Percentiles rank a stretch among this genome's conserved stretches.
Evolutionary conservation across 2,329 filamentous ascomycete species (phyloP).

Genomic region (Penicillium sp.): DNA sequence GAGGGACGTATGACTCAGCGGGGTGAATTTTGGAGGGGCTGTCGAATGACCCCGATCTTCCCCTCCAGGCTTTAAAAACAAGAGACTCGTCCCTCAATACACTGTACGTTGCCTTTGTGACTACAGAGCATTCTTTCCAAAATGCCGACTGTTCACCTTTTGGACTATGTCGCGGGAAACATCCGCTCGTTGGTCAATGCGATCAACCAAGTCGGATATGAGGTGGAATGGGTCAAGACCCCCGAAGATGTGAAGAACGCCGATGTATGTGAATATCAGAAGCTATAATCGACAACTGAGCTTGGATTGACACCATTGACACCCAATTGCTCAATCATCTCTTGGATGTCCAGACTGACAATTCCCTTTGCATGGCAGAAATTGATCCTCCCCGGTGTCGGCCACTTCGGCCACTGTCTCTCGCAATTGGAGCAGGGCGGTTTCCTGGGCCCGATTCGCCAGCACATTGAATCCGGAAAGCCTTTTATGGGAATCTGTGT

Average conservation of each 20-base stretch:
- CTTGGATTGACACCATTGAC: too few relatives aligned
- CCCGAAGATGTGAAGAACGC: slow-evolving; percentile 84
- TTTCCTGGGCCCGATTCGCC: slow-evolving; percentile 80
- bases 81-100: slow-evolving; percentile 10
- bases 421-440: slow-evolving; percentile 80
- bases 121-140: slow-evolving; percentile 12
- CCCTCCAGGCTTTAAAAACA: neutral
- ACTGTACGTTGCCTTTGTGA: slow-evolving; percentile 10
- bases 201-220: slow-evolving; percentile 92
- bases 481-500: slow-evolving; percentile 99
- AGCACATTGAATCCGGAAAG: slow-evolving; percentile 88
- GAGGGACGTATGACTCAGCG: slow-evolving; percentile 34
- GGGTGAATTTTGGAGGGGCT: slow-evolving; percentile 27
- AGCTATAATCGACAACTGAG: neutral
- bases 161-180: slow-evolving; percentile 95
- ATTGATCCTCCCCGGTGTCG: slow-evolving; percentile 94
- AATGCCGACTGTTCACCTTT: slow-evolving; percentile 58
- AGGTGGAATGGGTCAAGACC: slow-evolving; percentile 87
- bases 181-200: slow-evolving; percentile 95
- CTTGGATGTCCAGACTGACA: neutral
- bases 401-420: slow-evolving; percentile 96
- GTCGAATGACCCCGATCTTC: slow-evolving; percentile 17
- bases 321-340: neutral
- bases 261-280: slow-evolving; percentile 65
- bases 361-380: slow-evolving; percentile 60